Percentiles rank a stretch among this genome's conserved stretches.
Conservation (phyloP, 2,329 filamentous ascomycete genomes). For the Neofusicoccum kwambonambiense region DNA sequence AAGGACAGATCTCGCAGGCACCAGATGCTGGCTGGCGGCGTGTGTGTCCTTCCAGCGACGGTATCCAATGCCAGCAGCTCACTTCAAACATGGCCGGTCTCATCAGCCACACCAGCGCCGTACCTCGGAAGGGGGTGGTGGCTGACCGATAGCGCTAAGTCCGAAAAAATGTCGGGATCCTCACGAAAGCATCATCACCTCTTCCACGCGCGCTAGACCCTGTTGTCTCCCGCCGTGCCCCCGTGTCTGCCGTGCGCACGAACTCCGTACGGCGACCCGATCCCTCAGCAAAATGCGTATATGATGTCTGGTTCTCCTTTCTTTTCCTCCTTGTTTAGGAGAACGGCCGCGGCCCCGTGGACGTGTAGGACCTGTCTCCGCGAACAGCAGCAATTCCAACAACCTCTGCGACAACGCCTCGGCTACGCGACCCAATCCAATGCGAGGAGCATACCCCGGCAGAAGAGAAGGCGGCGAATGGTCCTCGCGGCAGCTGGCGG, state of each 20-base stretch:
- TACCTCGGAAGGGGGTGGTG: conserved; percentile 12
- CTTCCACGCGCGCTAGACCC: conserved; percentile 9
- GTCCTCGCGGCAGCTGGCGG: conserved; percentile 29
- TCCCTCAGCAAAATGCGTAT: conserved; percentile 22
- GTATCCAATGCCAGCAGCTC: background rate
- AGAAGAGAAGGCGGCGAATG: conserved; percentile 29
- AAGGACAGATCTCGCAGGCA: background rate
- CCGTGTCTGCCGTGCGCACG: background rate
- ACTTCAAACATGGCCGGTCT: background rate
- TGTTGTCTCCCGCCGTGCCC: conserved; percentile 1
- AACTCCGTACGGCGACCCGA: background rate
- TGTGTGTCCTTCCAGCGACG: background rate
- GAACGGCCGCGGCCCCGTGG: conserved; percentile 33
- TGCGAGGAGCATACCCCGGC: conserved; percentile 22
- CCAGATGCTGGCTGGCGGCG: background rate
- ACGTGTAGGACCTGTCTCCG: conserved; percentile 36
- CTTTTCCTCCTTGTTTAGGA: conserved; percentile 27
- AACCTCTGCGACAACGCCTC: conserved; percentile 23
- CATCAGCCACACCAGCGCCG: conserved; percentile 4
- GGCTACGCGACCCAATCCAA: conserved; percentile 24
- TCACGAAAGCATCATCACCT: conserved; percentile 11
- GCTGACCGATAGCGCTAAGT: conserved; percentile 5
- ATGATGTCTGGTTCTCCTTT: conserved; percentile 32
- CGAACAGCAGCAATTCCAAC: conserved; percentile 21
- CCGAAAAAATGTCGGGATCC: conserved; percentile 19